These are phyloP conservation scores for Vitis riparia DNA, from an alignment of 164 flowering plant genomes.

Conservation along the genomic window DNA sequence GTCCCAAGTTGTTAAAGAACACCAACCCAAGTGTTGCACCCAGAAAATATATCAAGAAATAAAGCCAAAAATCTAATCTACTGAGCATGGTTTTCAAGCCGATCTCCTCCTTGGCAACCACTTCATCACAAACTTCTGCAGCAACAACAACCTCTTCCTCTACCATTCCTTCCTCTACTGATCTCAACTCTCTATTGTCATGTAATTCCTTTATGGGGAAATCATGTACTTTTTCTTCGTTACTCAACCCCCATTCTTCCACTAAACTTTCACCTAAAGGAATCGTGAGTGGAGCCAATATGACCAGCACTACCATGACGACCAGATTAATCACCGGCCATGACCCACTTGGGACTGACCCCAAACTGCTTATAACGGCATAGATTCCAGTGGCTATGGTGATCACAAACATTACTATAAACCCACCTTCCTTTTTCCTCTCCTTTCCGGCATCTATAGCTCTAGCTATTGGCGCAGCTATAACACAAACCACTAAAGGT, in stretches of 20 bases:
- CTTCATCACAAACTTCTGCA: background rate
- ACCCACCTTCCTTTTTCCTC: slow-evolving; percentile 29
- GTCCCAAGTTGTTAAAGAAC: slow-evolving; percentile 84
- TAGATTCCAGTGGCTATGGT: slow-evolving; percentile 61
- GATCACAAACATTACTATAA: slow-evolving; percentile 43
- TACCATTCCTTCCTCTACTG: background rate
- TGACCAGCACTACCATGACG: slow-evolving; percentile 28
- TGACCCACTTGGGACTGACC: slow-evolving; percentile 3
- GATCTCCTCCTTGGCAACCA: slow-evolving; percentile 49
- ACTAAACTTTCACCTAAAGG: slow-evolving; percentile 31
- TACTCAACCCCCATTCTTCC: slow-evolving; percentile 9
- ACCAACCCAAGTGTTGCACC: slow-evolving; percentile 89
- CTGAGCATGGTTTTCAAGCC: slow-evolving; percentile 55
- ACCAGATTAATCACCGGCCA: slow-evolving; percentile 19
- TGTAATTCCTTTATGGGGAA: background rate
- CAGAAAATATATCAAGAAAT: slow-evolving; percentile 65
- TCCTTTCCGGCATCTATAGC: slow-evolving; percentile 5
- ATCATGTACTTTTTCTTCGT: slow-evolving; percentile 28
- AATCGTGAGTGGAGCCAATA: slow-evolving; percentile 40
- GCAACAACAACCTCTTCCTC: slow-evolving; percentile 13
- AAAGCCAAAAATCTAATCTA: slow-evolving; percentile 90
- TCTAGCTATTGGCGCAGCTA: slow-evolving; percentile 46
- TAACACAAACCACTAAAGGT: slow-evolving; percentile 44
- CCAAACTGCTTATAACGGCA: slow-evolving; percentile 50
- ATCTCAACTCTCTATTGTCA: no score